Percentiles rank a stretch among this genome's conserved stretches.
Conservation (phyloP, 371 early-diverging fungal genomes). For the Rhizopus arrhizus region DNA sequence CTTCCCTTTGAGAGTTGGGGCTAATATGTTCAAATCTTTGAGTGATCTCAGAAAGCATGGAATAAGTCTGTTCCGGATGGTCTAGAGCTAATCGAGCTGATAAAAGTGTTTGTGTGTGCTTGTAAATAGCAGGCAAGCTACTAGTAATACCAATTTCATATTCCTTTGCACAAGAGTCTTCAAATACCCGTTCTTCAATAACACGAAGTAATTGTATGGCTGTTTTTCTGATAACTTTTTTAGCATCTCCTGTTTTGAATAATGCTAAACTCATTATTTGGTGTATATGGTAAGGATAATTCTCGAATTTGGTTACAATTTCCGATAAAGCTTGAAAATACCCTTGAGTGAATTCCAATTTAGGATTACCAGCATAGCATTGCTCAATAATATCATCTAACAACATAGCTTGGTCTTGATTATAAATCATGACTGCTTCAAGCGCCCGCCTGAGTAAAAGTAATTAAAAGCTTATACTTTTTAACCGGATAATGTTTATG, state of each 20-base stretch:
- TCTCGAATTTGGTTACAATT: slow-evolving; percentile 58
- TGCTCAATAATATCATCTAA: slow-evolving; percentile 69
- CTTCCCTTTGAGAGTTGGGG: slow-evolving; percentile 63
- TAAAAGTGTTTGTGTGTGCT: slow-evolving; percentile 72
- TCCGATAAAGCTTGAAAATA: slow-evolving; percentile 79
- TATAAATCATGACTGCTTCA: slow-evolving; percentile 70
- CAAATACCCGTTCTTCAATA: slow-evolving; percentile 70
- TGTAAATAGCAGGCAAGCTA: slow-evolving; percentile 81
- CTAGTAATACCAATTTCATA: slow-evolving; percentile 77
- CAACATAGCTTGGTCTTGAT: slow-evolving; percentile 66
- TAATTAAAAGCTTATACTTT: background rate
- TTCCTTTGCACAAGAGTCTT: slow-evolving; percentile 65
- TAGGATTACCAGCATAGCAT: slow-evolving; percentile 75
- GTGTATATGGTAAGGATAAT: slow-evolving; percentile 64
- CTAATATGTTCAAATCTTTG: slow-evolving; percentile 75
- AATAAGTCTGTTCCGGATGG: slow-evolving; percentile 68
- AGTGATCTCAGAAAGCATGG: slow-evolving; percentile 79
- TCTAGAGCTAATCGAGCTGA: slow-evolving; percentile 72
- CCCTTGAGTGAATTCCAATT: slow-evolving; percentile 65
- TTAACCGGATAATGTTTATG: background rate
- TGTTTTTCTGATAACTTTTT: slow-evolving; percentile 71
- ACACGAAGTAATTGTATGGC: slow-evolving; percentile 79
- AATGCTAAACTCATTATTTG: slow-evolving; percentile 77
- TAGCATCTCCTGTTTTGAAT: slow-evolving; percentile 81
- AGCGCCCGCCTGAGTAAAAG: slow-evolving; percentile 51